A percentile compares a stretch with the other conserved stretches of the same genome.
phyloP scores from a whole-genome alignment of 176 grass and related monocot genomes.

The Neostapfia colusana region DNA sequence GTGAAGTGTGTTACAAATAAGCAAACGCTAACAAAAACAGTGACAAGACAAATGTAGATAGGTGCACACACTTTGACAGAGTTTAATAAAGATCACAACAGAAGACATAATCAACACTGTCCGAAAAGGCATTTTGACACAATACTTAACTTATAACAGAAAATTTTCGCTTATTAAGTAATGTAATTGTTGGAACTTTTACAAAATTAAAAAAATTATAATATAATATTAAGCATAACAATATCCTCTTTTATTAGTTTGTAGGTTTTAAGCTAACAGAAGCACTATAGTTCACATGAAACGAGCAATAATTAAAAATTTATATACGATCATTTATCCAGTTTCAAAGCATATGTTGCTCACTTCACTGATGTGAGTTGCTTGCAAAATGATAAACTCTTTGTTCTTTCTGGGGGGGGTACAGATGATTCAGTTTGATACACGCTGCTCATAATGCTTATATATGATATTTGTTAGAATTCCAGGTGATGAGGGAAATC shows the following conservation, averaged over 20 bases:
- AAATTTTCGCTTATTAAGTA: neutral
- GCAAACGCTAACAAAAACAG: neutral
- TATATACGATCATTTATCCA: constrained; percentile 15
- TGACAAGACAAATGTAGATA: neutral
- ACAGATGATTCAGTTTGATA: neutral
- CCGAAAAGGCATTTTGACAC: too few species aligned
- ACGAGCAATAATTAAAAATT: neutral
- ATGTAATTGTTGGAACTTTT: neutral
- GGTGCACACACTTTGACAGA: neutral
- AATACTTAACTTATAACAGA: neutral
- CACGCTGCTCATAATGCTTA: neutral
- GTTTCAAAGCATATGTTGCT: neutral
- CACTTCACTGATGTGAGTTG: neutral
- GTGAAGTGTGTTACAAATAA: neutral
- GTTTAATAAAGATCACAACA: neutral
- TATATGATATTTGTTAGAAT: too few species aligned
- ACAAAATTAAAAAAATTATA: neutral
- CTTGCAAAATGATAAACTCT: neutral
- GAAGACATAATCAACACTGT: neutral
- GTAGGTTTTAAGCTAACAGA: neutral
- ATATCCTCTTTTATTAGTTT: neutral
- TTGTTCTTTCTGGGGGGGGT: neutral
- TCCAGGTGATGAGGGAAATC: too few species aligned
- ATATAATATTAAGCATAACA: neutral
- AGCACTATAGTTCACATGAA: neutral